Evolutionary conservation across 805 yeast species (phyloP).

Genomic region (Yarrowia alimentaria): DNA sequence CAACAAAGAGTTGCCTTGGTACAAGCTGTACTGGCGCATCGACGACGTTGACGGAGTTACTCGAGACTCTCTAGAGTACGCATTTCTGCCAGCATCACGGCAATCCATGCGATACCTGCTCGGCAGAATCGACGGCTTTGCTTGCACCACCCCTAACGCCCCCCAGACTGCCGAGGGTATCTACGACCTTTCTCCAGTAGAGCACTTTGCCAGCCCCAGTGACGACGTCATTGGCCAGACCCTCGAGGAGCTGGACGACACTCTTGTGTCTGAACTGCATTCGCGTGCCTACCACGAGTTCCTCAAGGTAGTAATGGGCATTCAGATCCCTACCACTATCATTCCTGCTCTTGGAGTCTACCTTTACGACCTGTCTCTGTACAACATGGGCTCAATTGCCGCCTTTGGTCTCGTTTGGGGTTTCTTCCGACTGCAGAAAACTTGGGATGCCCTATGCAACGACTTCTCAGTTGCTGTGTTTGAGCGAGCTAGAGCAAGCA

Average conservation of each 20-base stretch:
- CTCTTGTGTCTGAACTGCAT: constrained; percentile 35
- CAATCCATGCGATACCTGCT: constrained; percentile 37
- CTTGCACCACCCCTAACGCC: constrained; percentile 13
- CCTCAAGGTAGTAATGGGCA: constrained; percentile 35
- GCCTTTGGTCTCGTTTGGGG: constrained; percentile 42
- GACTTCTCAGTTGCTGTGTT: constrained; percentile 34
- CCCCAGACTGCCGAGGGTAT: constrained; percentile 10
- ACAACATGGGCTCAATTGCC: constrained; percentile 41
- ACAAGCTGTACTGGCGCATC: constrained; percentile 40
- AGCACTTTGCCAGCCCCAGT: constrained; percentile 1
- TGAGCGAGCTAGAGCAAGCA: constrained; percentile 35
- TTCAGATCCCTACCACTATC: constrained; percentile 40
- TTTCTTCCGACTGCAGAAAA: constrained; percentile 38
- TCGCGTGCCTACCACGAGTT: constrained; percentile 32
- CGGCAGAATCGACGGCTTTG: constrained; percentile 37
- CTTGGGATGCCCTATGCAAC: constrained; percentile 37
- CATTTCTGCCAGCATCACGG: constrained; percentile 38
- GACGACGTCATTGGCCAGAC: constrained; percentile 28
- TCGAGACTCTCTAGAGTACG: constrained; percentile 29
- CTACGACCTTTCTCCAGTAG: constrained; percentile 7
- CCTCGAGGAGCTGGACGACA: constrained; percentile 24
- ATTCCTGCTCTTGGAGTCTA: constrained; percentile 39
- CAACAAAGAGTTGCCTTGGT: constrained; percentile 39
- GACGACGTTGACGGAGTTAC: constrained; percentile 41
- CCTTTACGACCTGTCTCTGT: constrained; percentile 37